Evolutionary conservation across 257 asterid genomes (phyloP), one percentile per base, ranked within the genome.

Genomic region (Eucommia ulmoides): DNA sequence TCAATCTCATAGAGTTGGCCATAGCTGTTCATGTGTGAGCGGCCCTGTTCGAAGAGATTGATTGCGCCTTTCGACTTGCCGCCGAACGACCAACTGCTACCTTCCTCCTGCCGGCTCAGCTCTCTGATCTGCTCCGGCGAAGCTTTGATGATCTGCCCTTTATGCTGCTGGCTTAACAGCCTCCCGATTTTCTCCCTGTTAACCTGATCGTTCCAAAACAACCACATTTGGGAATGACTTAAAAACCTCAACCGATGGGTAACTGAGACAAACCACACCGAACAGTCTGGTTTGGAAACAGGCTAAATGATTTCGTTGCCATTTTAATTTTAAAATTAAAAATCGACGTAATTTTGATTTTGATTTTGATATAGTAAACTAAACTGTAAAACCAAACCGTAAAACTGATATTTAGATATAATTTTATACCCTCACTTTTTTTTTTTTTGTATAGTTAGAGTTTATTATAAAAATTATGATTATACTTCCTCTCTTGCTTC

Each of bases 1-100:
- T 72, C 72, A 1, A 72, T 86, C 41, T 77, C 77, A 50, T 46
- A 70, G 33, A 75, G 64, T 55, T 75, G 67, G 1, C 97, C 97
- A 21, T 59, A 77, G 35, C 74, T 65, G 64, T 84, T 88, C 8
- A 71, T 57, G 8, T 49, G 60, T 0, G 54, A 14, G 1, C 87
- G 77, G 0, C 71, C 64, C 17, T 66, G 62, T 22, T 66, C 52
- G 48, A 55, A 74, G 11, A 88, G 33, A 20, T 77, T 77, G 22
- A 69, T 20, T 0, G 64, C 22, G n/a, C 68, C 65, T 46, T 64
- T 69, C n/a, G n/a, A n/a, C n/a, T n/a, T n/a, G n/a, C n/a, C n/a
- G n/a, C n/a, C n/a, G n/a, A n/a, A n/a, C n/a, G n/a, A n/a, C n/a
- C n/a, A n/a, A n/a, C n/a, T n/a, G 11, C 82, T 80, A 22, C 83